Base-by-base conservation (phyloP, 78 protist genomes). In the Carpediemonas membranifera region DNA sequence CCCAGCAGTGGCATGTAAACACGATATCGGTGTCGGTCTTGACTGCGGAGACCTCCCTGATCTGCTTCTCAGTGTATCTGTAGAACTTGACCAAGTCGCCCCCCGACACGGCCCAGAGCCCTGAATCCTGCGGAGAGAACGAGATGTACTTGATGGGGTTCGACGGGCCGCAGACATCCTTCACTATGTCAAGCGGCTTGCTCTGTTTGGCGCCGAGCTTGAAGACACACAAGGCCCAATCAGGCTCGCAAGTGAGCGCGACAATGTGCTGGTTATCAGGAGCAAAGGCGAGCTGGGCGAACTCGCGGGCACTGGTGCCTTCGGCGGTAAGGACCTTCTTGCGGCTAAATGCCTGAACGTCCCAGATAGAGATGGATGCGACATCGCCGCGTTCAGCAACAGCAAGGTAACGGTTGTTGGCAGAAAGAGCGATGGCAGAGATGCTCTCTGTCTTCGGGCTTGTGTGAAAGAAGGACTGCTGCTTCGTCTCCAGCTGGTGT, bases 371-470 rank as follows among this genome's bases (percentile, higher is more conserved):
- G 31, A 77, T 64, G 3, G n/a, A 3, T 7, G 83, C 68, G 30
- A 14, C 37, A 2, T 3, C 14, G 19, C 34, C 65, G 39, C 37
- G 11, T 62, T 78, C 80, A 0, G 87, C 83, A 24, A 83, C 66
- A 9, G 87, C 87, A 18, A 77, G 50, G 59, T 39, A 83, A 36
- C 67, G 59, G 25, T 68, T 33, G 62, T 73, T 83, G 25, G 78
- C 80, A 0, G 55, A 25, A 35, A 73, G 50, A 0, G 78, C 65
- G 28, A 78, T 53, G 11, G 83, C 79, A 5, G 79, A 50, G 59
- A 77, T 59, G 41, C 76, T 80, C 24, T 65, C 68, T 9, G 47
- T 13, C n/a, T n/a, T n/a, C n/a, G n/a, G n/a, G n/a, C n/a, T n/a
- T n/a, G n/a, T n/a, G n/a, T n/a, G n/a, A n/a, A n/a, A n/a, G n/a